Evolutionary conservation across 805 yeast species (phyloP).

Genomic region (Brettanomyces nanus): DNA sequence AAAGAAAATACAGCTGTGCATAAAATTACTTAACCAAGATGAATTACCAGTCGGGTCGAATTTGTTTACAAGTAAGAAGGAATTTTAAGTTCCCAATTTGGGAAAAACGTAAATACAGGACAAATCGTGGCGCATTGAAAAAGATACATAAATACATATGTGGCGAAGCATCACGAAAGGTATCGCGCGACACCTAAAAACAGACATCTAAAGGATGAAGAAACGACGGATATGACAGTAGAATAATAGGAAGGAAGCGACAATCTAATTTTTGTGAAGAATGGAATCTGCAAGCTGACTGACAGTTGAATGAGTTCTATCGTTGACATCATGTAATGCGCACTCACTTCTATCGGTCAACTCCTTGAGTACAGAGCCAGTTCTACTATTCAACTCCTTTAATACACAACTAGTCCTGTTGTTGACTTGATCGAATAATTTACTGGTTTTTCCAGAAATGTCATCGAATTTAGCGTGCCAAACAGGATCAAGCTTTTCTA

Average conservation of each 20-base stretch:
- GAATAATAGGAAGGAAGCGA: too few species aligned
- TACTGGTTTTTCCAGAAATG: constrained; percentile 15
- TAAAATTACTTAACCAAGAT: too few species aligned
- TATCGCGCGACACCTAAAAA: too few species aligned
- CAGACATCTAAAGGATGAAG: too few species aligned
- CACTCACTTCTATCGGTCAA: constrained; percentile 14
- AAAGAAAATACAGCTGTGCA: constrained; percentile 1
- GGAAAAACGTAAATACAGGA: too few species aligned
- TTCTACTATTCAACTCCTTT: constrained; percentile 19
- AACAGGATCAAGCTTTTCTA: constrained; percentile 40
- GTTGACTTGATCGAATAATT: constrained; percentile 12
- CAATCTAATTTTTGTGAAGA: constrained; percentile 3
- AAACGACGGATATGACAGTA: too few species aligned
- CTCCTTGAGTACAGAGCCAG: constrained; percentile 18
- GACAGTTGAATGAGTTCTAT: constrained; percentile 6
- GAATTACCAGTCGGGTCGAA: too few species aligned
- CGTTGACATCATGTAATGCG: constrained; percentile 10
- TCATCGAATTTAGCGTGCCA: constrained; percentile 15
- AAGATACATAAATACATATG: too few species aligned
- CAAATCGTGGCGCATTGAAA: too few species aligned
- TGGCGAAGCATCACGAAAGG: too few species aligned
- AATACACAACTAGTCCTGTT: constrained; percentile 16
- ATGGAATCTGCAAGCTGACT: constrained; percentile 1
- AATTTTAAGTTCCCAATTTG: too few species aligned
- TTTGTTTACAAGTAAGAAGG: too few species aligned